Base-by-base conservation (phyloP, 31 red algal species). In the Asparagopsis taxiformis region DNA sequence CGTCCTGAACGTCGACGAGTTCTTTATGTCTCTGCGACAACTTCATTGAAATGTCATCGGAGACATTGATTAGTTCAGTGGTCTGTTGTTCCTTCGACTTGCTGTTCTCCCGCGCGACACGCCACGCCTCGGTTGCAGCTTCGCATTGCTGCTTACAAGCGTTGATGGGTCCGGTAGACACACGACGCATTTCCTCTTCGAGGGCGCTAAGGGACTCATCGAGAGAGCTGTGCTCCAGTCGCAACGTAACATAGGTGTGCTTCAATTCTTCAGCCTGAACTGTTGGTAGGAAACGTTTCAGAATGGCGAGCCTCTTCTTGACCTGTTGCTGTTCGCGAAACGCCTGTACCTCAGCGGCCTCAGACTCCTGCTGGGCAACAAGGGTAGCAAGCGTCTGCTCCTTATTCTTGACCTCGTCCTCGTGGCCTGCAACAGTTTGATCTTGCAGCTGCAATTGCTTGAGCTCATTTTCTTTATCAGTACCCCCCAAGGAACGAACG, bases 401-500 rank as follows among this genome's bases (percentile, higher is more conserved):
- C 35, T 93, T 82, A 3, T 68, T 24, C 24, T 52, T 26, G 23
- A 71, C 28, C 0, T 59, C 55, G 11, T 73, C 20, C 16, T 43
- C 50, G 22, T 50, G 30, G 37, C 8, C 49, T 13, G 41, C 43
- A 20, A 90, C 41, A n/a, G 73, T 61, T 15, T 51, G 55, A 57
- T 98, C 75, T 9, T 66, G 46, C 1, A 55, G 36, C 17, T 58
- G 61, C 39, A 98, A 64, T 53, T 51, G 30, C 13, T 79, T 31
- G 43, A 72, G 80, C 13, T 26, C 23, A 5, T 57, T 50, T 19
- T 59, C 68, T 46, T 75, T 61, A 10, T 79, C 91, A 2, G 63
- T 72, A 8, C 91, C 96, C 15, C 79, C 78, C 8, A 94, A 44
- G 11, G 91, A 85, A 20, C 84, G 62, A 51, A 99, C 70, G 8